Percentiles rank a stretch among this genome's conserved stretches.
phyloP scores from a whole-genome alignment of 164 flowering plant genomes.

The Aristolochia fimbriata region DNA sequence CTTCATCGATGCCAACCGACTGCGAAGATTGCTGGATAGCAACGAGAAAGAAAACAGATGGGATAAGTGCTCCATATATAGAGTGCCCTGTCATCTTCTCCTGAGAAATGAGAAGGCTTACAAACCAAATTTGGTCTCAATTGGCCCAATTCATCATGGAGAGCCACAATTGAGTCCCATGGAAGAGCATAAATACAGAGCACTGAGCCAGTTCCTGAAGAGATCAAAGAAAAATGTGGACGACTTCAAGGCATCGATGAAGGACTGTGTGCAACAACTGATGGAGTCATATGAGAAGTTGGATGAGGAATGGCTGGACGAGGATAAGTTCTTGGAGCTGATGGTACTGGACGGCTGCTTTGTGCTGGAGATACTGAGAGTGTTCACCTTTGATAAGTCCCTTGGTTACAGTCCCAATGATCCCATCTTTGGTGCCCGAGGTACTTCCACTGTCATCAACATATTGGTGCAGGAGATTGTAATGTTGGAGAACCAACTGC shows the following conservation, averaged over 20 bases:
- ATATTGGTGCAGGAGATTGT: slow-evolving; percentile 2
- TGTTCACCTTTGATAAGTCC: background rate
- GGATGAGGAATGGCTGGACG: background rate
- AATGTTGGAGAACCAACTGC: slow-evolving; percentile 12
- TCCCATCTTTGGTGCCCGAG: slow-evolving; percentile 5
- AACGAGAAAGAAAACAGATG: background rate
- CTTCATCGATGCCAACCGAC: too few species aligned
- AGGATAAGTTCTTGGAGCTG: slow-evolving; percentile 9
- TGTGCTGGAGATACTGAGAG: slow-evolving; percentile 8
- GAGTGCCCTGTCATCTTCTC: slow-evolving; percentile 1
- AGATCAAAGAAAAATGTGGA: background rate
- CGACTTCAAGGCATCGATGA: background rate
- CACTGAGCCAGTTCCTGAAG: slow-evolving; percentile 7
- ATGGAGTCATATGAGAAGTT: slow-evolving; percentile 3
- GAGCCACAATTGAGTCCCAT: slow-evolving; percentile 2
- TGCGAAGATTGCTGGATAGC: background rate
- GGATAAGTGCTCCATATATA: slow-evolving; percentile 8
- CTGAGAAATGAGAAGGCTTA: background rate
- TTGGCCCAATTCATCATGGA: slow-evolving; percentile 10
- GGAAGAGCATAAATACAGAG: slow-evolving; percentile 13
- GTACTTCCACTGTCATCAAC: background rate
- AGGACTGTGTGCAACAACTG: slow-evolving; percentile 1
- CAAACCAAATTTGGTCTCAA: slow-evolving; percentile 6
- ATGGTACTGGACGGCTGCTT: slow-evolving; percentile 11
- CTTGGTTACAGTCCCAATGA: slow-evolving; percentile 4